Conservation (phyloP, 768 basidiomycete genomes). For the Lactarius evosmus region DNA sequence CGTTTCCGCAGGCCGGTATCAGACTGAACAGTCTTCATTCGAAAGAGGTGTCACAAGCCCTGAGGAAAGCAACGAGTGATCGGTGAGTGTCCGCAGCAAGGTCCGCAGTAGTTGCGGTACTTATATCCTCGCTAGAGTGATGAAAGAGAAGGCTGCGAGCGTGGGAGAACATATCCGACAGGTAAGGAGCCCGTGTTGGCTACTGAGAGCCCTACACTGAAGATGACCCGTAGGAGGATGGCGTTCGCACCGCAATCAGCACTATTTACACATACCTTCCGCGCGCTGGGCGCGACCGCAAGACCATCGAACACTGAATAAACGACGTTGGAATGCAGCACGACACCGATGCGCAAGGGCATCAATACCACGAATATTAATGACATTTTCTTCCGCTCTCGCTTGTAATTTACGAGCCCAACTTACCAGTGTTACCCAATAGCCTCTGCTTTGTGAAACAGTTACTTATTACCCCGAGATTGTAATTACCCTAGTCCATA, state of each 20-base stretch:
- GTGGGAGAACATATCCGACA: constrained; percentile 44
- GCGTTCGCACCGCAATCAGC: constrained; percentile 54
- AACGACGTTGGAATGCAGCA: neutral
- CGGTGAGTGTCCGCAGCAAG: constrained; percentile 39
- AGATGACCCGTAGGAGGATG: constrained; percentile 45
- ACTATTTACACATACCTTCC: constrained; percentile 53
- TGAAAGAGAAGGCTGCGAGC: constrained; percentile 57
- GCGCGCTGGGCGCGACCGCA: constrained; percentile 35
- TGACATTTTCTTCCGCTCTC: neutral
- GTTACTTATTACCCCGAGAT: neutral
- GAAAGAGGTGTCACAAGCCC: constrained; percentile 48
- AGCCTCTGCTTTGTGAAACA: neutral
- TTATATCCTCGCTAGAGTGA: constrained; percentile 38
- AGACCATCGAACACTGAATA: constrained; percentile 16
- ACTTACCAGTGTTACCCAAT: neutral
- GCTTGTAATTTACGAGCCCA: neutral
- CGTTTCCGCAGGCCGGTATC: constrained; percentile 43
- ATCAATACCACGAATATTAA: neutral
- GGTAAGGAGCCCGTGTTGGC: constrained; percentile 29
- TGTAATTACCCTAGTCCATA: neutral
- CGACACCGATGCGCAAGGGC: neutral
- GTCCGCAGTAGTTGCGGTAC: neutral
- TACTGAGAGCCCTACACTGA: constrained; percentile 1
- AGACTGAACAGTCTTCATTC: constrained; percentile 47
- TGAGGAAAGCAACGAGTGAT: constrained; percentile 55